A percentile compares a stretch with the other conserved stretches of the same genome.
These are phyloP conservation scores for Coriolopsis trogii DNA, from an alignment of 1,284 basidiomycete species.

Conservation along the genomic window DNA sequence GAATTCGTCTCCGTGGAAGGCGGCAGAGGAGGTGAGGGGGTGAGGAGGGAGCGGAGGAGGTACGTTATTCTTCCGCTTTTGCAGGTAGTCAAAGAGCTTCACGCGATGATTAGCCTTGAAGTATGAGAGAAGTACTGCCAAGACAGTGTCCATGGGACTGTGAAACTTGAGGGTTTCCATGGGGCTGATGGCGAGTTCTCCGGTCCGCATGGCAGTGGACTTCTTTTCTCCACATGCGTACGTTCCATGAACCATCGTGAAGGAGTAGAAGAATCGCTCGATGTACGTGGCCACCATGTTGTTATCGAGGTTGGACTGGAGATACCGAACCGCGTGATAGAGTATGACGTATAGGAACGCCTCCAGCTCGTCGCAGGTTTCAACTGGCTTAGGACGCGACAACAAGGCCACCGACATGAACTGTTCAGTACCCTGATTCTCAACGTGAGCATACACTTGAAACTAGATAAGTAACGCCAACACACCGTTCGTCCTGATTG, in stretches of 20 bases:
- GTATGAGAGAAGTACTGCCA: not conserved
- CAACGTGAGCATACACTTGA: not conserved
- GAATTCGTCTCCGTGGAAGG: too few species aligned
- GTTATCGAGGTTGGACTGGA: not conserved
- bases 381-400: not conserved
- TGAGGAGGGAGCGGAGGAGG: not conserved
- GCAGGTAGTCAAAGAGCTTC: not conserved
- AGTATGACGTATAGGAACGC: slow-evolving; percentile 14
- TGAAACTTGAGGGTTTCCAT: not conserved
- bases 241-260: not conserved
- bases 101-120: slow-evolving; percentile 2
- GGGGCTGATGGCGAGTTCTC: not conserved
- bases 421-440: slow-evolving; percentile 2
- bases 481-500: slow-evolving; percentile 2
- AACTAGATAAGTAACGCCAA: not conserved
- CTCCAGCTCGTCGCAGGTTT: slow-evolving; percentile 10
- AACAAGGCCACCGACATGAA: slow-evolving; percentile 7
- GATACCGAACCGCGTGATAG: slow-evolving; percentile 5
- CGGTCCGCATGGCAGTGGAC: not conserved
- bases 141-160: not conserved
- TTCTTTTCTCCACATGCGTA: not conserved
- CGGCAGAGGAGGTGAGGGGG: not conserved
- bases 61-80: not conserved
- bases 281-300: not conserved
- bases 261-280: slow-evolving; percentile 4